Evolutionary conservation across 352 stramenopile genomes (phyloP).

Genomic region (Globisporangium lucens): DNA sequence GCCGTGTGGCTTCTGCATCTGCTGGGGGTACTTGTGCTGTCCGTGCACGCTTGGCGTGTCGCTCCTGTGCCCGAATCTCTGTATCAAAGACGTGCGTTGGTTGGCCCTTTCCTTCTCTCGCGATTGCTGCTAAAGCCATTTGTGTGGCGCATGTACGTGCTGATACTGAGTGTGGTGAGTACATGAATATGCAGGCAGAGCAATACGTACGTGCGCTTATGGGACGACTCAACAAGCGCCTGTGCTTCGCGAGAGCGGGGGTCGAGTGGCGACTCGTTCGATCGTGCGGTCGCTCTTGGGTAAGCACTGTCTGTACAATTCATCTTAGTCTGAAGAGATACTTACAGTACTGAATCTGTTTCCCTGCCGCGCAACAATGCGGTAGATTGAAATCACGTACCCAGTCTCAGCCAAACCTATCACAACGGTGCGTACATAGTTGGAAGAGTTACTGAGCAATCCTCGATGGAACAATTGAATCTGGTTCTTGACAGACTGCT

Average conservation of each 20-base stretch:
- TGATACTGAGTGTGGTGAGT: background rate
- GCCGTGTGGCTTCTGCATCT: constrained; percentile 73
- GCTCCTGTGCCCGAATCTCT: constrained; percentile 67
- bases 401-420: constrained; percentile 28
- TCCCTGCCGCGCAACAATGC: background rate
- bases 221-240: constrained; percentile 53
- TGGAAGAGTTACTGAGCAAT: too few relatives aligned
- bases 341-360: too few relatives aligned
- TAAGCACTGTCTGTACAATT: constrained; percentile 11
- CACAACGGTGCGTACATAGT: background rate
- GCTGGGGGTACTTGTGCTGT: constrained; percentile 63
- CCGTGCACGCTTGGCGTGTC: constrained; percentile 64
- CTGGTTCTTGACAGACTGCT: too few relatives aligned
- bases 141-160: too few relatives aligned
- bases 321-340: background rate
- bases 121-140: background rate
- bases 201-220: constrained; percentile 64
- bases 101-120: background rate
- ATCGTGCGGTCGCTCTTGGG: constrained; percentile 58
- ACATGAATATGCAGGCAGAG: constrained; percentile 38
- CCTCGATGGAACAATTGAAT: too few relatives aligned
- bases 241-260: constrained; percentile 50
- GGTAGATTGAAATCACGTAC: constrained; percentile 64
- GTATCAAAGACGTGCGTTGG: constrained; percentile 63
- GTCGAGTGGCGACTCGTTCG: constrained; percentile 63